Conservation (phyloP, 257 asterid species). For the Phtheirospermum japonicum region DNA sequence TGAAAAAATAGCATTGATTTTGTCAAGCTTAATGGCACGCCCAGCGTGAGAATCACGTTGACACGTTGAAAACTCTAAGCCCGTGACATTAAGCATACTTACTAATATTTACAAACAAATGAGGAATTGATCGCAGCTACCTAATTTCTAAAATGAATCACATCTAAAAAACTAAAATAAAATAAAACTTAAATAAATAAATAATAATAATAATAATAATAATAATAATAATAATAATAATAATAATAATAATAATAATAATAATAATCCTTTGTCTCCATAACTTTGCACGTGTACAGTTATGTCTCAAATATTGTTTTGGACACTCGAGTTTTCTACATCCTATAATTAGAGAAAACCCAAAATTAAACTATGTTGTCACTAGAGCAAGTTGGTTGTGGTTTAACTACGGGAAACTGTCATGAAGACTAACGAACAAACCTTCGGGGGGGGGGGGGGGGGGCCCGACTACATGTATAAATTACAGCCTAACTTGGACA, state of each 20-base stretch:
- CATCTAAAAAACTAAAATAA: conserved; percentile 4
- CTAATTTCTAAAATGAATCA: conserved; percentile 26
- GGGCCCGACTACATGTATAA: conserved; percentile 27
- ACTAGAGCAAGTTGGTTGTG: neutral
- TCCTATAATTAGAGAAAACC: conserved; percentile 14
- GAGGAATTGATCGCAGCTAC: conserved; percentile 19
- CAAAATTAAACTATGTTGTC: neutral
- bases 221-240: too few species aligned
- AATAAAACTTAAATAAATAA: too few species aligned
- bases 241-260: neutral
- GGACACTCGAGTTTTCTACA: conserved; percentile 14
- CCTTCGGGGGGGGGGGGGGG: conserved; percentile 2
- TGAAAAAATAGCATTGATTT: too few species aligned
- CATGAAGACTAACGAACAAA: conserved; percentile 24
- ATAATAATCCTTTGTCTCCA: conserved; percentile 8
- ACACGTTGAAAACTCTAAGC: too few species aligned
- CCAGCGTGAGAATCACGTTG: too few species aligned
- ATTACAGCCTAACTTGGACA: conserved; percentile 13
- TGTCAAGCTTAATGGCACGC: too few species aligned
- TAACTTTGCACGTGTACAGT: conserved; percentile 18
- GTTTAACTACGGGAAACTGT: too few species aligned
- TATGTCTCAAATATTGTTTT: conserved; percentile 15
- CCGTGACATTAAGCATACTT: conserved; percentile 23
- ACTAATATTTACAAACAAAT: conserved; percentile 30
- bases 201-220: too few species aligned